phyloP scores from a whole-genome alignment of 768 basidiomycete species.

The Auriscalpium vulgare region DNA sequence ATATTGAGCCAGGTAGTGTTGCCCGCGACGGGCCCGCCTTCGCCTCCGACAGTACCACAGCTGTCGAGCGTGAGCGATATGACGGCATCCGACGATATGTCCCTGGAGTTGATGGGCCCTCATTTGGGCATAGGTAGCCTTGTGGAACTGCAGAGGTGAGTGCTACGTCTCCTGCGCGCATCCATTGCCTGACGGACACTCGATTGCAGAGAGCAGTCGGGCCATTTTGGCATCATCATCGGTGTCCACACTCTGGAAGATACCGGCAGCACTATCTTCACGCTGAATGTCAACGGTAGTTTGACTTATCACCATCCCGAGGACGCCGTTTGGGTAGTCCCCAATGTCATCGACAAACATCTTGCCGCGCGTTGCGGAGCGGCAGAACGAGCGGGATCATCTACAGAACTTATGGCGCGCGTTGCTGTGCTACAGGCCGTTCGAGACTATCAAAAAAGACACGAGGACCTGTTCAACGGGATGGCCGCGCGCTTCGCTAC shows the following conservation, averaged over 20 bases:
- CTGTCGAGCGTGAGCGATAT: too few species aligned
- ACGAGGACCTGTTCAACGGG: conserved; percentile 34
- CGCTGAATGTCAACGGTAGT: neutral
- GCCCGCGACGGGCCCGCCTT: too few species aligned
- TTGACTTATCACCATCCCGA: conserved; percentile 5
- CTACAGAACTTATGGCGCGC: conserved; percentile 45
- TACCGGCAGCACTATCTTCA: neutral
- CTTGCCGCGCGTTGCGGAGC: conserved; percentile 43
- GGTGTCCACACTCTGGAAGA: too few species aligned
- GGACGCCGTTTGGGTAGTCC: conserved; percentile 59
- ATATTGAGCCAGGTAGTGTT: neutral
- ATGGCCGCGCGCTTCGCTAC: conserved; percentile 20
- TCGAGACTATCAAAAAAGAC: conserved; percentile 39
- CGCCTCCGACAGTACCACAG: too few species aligned
- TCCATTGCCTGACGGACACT: too few species aligned
- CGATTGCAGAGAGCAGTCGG: too few species aligned
- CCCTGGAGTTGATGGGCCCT: neutral
- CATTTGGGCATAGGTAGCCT: neutral
- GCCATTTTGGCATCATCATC: too few species aligned
- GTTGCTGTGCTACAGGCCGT: conserved; percentile 56
- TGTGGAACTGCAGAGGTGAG: neutral
- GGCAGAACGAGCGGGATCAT: conserved; percentile 20
- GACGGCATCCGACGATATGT: too few species aligned
- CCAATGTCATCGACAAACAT: conserved; percentile 40
- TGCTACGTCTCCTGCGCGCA: neutral